phyloP scores from a whole-genome alignment of 306 rosid species.

The Quercus berberidifolia region DNA sequence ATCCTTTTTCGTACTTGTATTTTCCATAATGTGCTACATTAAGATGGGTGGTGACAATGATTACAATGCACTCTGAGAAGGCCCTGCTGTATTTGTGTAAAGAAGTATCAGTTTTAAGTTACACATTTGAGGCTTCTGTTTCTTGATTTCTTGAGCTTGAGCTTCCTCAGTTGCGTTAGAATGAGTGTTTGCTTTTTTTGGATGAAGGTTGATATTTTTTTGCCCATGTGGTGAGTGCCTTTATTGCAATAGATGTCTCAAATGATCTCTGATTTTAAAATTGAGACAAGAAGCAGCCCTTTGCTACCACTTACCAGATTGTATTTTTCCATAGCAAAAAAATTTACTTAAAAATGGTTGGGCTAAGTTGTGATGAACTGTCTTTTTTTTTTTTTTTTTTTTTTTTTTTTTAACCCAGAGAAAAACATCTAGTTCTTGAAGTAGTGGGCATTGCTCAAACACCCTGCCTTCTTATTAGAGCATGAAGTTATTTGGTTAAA shows the following conservation, averaged over 20 bases:
- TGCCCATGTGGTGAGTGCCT: not conserved
- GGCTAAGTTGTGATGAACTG: not conserved
- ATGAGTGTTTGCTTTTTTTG: not conserved
- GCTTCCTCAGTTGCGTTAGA: not conserved
- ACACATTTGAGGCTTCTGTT: not conserved
- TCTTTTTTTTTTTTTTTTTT: not conserved
- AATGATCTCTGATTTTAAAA: not conserved
- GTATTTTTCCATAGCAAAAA: not conserved
- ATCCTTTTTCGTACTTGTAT: constrained; percentile 61
- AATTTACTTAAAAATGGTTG: not conserved
- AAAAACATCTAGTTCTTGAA: no score
- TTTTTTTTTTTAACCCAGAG: not conserved
- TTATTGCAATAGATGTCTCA: not conserved
- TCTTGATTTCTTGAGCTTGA: not conserved
- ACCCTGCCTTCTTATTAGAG: no score
- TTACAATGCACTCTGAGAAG: constrained; percentile 48
- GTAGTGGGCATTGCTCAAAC: no score
- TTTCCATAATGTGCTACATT: constrained; percentile 61
- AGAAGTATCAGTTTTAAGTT: constrained; percentile 8
- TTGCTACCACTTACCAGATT: not conserved
- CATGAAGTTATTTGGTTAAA: no score
- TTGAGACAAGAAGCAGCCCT: not conserved
- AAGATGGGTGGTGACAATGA: constrained; percentile 39
- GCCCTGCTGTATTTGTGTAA: constrained; percentile 26
- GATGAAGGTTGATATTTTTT: not conserved